Conservation (phyloP, 306 rosid species). For the Hippophae tibetana region DNA sequence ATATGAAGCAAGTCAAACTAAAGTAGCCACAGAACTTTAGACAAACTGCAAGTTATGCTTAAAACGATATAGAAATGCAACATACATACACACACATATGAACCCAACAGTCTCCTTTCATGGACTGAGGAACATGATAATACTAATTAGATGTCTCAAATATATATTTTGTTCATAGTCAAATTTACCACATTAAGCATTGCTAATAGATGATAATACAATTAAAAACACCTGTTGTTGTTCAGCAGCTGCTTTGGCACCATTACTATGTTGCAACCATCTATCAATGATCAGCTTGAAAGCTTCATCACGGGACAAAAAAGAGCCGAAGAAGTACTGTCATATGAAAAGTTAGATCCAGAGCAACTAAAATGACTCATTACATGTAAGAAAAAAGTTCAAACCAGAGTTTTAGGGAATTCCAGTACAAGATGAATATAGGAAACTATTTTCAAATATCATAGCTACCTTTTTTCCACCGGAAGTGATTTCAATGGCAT, state of each 20-base stretch:
- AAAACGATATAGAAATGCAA: too few species aligned
- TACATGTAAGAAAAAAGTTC: conserved; percentile 5
- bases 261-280: conserved; percentile 50
- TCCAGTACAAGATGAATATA: conserved; percentile 11
- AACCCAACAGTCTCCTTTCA: too few species aligned
- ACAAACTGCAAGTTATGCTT: too few species aligned
- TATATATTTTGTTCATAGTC: neutral
- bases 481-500: conserved; percentile 78
- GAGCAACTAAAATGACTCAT: conserved; percentile 15
- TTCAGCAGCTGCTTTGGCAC: conserved; percentile 30
- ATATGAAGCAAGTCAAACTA: too few species aligned
- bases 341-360: conserved; percentile 26
- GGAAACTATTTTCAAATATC: conserved; percentile 3
- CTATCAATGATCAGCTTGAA: conserved; percentile 70
- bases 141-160: too few species aligned
- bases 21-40: too few species aligned
- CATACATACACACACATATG: too few species aligned
- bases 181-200: conserved; percentile 1
- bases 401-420: conserved; percentile 5
- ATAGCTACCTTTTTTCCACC: conserved; percentile 63
- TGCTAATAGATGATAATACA: conserved; percentile 5
- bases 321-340: conserved; percentile 91
- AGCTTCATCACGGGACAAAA: conserved; percentile 93
- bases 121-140: too few species aligned
- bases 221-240: conserved; percentile 49